A percentile compares a stretch with the other conserved stretches of the same genome.
phyloP scores from a whole-genome alignment of 805 yeast genomes.

The Candida saitoana region DNA sequence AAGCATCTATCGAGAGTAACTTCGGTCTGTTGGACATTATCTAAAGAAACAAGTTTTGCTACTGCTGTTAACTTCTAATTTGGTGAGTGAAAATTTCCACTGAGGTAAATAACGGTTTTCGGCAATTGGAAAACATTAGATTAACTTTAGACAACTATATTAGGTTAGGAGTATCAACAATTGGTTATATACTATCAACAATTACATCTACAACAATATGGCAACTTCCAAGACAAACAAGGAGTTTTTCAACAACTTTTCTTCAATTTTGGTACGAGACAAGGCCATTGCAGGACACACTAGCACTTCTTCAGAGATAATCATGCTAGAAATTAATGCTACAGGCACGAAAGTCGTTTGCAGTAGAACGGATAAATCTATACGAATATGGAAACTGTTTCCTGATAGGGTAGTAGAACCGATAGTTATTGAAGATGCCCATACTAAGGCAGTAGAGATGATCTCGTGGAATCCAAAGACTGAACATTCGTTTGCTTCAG shows the following conservation, averaged over 20 bases:
- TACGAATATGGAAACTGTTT: conserved; percentile 37
- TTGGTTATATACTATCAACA: too few relatives aligned
- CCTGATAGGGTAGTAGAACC: conserved; percentile 31
- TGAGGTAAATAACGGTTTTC: too few relatives aligned
- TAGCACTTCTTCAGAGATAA: conserved; percentile 25
- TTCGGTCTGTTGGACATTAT: conserved; percentile 24
- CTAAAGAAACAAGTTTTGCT: background rate
- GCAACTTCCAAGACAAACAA: conserved; percentile 7
- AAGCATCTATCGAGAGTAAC: conserved; percentile 74
- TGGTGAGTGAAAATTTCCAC: too few relatives aligned
- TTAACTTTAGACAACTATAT: too few relatives aligned
- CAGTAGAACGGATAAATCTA: conserved; percentile 40
- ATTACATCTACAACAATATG: too few relatives aligned
- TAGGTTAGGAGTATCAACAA: too few relatives aligned
- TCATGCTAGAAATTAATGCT: conserved; percentile 34
- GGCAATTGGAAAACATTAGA: too few relatives aligned
- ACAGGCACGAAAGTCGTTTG: conserved; percentile 41
- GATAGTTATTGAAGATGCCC: conserved; percentile 38
- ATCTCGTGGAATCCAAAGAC: conserved; percentile 48
- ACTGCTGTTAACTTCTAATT: background rate
- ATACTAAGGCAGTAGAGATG: conserved; percentile 34
- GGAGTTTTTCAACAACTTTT: conserved; percentile 19
- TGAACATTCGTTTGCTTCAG: conserved; percentile 45
- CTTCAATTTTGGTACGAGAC: conserved; percentile 13
- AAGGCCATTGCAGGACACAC: conserved; percentile 14